These are phyloP conservation scores for Heracleum sosnowskyi DNA, from an alignment of 129 eudicot genomes.

Conservation along the genomic window DNA sequence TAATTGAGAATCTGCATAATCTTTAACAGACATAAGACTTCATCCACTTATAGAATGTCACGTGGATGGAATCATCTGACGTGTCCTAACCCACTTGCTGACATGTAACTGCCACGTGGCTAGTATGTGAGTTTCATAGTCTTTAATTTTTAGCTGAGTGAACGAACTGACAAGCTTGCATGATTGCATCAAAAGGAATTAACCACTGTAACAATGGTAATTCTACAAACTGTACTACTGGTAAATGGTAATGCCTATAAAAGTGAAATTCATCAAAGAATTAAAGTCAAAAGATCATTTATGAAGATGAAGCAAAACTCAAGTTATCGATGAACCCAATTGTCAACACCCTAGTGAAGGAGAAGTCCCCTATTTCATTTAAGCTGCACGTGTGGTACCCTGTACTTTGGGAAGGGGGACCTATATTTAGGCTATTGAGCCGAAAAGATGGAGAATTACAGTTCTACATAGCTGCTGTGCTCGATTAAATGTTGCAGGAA, in stretches of 20 bases:
- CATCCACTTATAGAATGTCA: no score
- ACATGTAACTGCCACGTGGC: no score
- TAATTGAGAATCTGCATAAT: no score
- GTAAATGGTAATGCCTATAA: not conserved
- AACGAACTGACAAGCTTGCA: no score
- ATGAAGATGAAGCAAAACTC: not conserved
- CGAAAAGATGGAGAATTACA: not conserved
- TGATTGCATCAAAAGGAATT: no score
- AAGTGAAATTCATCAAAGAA: not conserved
- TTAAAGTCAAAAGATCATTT: not conserved
- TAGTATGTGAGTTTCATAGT: no score
- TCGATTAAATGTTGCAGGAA: not conserved
- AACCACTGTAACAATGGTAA: not conserved
- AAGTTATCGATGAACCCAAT: not conserved
- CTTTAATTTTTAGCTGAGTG: no score
- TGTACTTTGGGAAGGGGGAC: not conserved
- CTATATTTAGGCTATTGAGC: no score
- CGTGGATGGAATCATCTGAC: no score
- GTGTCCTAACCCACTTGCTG: no score
- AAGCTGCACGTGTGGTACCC: not conserved
- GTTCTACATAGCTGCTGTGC: not conserved
- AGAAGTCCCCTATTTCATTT: not conserved
- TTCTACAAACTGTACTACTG: not conserved
- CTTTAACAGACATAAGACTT: no score
- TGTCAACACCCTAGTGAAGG: not conserved